Evolutionary conservation across 73 alveolate genomes (phyloP).

Genomic region (Uronychia binucleata): DNA sequence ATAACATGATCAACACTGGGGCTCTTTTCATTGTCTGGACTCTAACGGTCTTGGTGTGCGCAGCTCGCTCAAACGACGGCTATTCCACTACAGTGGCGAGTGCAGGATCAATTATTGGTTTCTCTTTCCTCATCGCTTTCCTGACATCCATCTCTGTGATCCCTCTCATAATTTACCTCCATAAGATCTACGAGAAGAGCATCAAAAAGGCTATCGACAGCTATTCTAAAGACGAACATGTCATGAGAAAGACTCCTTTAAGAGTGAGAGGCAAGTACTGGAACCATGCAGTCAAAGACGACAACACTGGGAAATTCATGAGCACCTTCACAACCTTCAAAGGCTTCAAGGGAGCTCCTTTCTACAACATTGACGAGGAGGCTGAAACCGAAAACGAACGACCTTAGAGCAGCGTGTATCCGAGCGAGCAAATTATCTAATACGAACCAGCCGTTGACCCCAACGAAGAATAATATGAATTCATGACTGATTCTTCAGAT

Average conservation of each 20-base stretch:
- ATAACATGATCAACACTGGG: not conserved
- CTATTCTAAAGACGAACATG: not conserved
- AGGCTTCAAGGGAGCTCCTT: not conserved
- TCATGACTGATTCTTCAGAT: not conserved
- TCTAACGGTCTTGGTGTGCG: not conserved
- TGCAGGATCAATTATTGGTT: not conserved
- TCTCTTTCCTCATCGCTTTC: not conserved
- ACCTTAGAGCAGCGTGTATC: not conserved
- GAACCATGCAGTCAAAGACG: not conserved
- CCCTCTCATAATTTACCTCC: not conserved
- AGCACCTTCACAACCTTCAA: not conserved
- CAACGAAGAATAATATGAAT: not conserved
- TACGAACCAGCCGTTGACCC: too few species aligned
- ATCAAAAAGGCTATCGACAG: not conserved
- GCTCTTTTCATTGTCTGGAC: not conserved
- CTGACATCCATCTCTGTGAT: not conserved
- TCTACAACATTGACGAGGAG: not conserved
- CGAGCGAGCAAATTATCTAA: too few species aligned
- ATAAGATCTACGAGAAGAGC: not conserved
- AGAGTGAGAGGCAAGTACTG: not conserved
- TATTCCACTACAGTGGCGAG: not conserved
- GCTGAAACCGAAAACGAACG: not conserved
- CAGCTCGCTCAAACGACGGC: not conserved
- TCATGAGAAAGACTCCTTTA: not conserved
- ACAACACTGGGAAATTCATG: not conserved